Conservation (phyloP, 345 rosid genomes). For the Eucalyptus cloeziana region DNA sequence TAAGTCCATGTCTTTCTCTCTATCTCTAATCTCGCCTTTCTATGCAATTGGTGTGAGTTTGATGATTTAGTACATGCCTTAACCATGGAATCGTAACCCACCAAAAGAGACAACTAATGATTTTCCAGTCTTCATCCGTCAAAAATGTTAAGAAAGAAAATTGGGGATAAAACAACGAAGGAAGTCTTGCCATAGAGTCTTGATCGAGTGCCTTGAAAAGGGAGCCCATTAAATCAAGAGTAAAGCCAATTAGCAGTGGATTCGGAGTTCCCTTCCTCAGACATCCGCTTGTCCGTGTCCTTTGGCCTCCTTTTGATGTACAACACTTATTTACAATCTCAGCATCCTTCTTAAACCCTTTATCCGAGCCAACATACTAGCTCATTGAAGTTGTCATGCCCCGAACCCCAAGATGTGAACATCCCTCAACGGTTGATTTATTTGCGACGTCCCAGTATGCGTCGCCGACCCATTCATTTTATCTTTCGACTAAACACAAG, state of each 20-base stretch:
- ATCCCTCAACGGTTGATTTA: too few relatives aligned
- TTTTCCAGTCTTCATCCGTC: neutral
- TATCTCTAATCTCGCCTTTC: neutral
- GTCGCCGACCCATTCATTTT: too few relatives aligned
- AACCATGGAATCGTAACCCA: neutral
- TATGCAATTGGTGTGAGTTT: neutral
- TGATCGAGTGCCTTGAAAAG: neutral
- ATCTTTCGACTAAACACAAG: too few relatives aligned
- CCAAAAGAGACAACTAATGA: neutral
- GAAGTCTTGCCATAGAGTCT: neutral
- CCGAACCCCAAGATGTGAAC: fast-evolving
- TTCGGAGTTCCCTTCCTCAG: neutral
- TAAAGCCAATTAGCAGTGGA: neutral
- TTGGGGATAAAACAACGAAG: neutral
- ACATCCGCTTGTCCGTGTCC: neutral
- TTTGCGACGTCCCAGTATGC: fast-evolving
- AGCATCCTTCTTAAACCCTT: neutral
- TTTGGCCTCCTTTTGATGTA: neutral
- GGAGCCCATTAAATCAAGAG: neutral
- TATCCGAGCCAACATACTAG: neutral
- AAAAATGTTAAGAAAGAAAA: neutral
- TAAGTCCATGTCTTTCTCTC: neutral
- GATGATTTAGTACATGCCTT: neutral
- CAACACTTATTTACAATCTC: neutral
- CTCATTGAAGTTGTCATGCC: neutral